phyloP scores from a whole-genome alignment of 495 filamentous ascomycete species.

The Neurospora discreta region DNA sequence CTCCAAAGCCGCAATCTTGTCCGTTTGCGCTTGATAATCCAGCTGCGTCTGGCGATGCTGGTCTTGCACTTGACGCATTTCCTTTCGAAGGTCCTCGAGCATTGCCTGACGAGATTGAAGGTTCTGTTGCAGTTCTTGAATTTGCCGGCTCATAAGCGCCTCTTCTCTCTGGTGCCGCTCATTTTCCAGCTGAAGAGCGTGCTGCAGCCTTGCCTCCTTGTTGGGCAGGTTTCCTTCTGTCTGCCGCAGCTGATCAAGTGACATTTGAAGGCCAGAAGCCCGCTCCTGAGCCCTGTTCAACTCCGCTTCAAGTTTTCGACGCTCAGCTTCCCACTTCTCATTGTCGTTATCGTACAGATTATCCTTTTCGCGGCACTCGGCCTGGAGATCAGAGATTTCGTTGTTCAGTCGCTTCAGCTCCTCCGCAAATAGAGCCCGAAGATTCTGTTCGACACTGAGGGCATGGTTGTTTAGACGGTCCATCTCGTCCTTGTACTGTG shows the following conservation, averaged over 20 bases:
- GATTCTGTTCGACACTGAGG: conserved; percentile 45
- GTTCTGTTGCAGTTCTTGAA: conserved; percentile 34
- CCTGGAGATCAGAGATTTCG: conserved; percentile 56
- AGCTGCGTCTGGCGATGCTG: conserved; percentile 57
- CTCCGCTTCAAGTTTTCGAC: conserved; percentile 51
- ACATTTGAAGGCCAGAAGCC: conserved; percentile 56
- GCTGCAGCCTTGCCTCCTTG: conserved; percentile 53
- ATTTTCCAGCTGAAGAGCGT: conserved; percentile 31
- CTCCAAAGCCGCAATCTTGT: conserved; percentile 64
- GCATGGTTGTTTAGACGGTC: conserved; percentile 47
- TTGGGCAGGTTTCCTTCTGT: conserved; percentile 53
- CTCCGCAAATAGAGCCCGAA: conserved; percentile 46
- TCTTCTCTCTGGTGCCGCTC: conserved; percentile 34
- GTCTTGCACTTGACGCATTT: conserved; percentile 49
- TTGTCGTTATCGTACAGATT: conserved; percentile 56
- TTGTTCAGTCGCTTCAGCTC: conserved; percentile 51
- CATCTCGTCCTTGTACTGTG: conserved; percentile 52
- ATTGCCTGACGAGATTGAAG: conserved; percentile 33
- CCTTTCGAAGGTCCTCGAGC: conserved; percentile 30
- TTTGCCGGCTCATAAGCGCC: conserved; percentile 27
- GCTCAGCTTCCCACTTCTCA: conserved; percentile 60
- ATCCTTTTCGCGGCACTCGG: conserved; percentile 65
- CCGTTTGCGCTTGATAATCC: conserved; percentile 49
- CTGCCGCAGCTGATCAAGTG: conserved; percentile 61
- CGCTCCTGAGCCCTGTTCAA: conserved; percentile 58